phyloP scores from a whole-genome alignment of 257 asterid species.

The Ehretia macrophylla region DNA sequence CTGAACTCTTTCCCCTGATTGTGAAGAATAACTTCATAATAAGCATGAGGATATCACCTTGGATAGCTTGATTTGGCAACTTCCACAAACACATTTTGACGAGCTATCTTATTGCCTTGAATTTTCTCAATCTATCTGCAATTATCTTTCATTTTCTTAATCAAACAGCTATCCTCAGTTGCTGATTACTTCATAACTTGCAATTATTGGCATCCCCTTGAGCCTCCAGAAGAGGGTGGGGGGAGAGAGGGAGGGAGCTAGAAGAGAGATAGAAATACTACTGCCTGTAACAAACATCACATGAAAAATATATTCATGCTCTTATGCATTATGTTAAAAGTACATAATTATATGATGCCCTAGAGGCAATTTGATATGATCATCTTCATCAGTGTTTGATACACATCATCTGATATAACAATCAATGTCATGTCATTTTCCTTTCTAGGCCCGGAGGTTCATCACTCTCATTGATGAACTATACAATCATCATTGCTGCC shows the following conservation, averaged over 20 bases:
- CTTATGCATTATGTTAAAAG: not conserved
- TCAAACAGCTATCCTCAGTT: not conserved
- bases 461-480: constrained; percentile 92
- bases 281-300: not conserved
- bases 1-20: too few relatives aligned
- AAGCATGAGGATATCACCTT: too few relatives aligned
- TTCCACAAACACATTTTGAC: too few relatives aligned
- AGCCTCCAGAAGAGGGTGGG: not conserved
- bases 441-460: constrained; percentile 84
- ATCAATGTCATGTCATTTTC: not conserved
- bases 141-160: too few relatives aligned
- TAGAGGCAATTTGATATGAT: not conserved
- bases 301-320: not conserved
- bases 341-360: not conserved
- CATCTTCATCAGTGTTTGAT: not conserved
- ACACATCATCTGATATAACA: not conserved
- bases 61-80: too few relatives aligned
- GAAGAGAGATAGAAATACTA: not conserved
- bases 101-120: too few relatives aligned
- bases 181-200: not conserved
- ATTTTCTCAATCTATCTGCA: too few relatives aligned
- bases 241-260: not conserved
- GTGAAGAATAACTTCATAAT: too few relatives aligned
- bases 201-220: not conserved
- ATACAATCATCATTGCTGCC: constrained; percentile 91